A percentile compares a stretch with the other conserved stretches of the same genome.
phyloP scores from a whole-genome alignment of 1,284 basidiomycete genomes.

The Porodaedalea pini region DNA sequence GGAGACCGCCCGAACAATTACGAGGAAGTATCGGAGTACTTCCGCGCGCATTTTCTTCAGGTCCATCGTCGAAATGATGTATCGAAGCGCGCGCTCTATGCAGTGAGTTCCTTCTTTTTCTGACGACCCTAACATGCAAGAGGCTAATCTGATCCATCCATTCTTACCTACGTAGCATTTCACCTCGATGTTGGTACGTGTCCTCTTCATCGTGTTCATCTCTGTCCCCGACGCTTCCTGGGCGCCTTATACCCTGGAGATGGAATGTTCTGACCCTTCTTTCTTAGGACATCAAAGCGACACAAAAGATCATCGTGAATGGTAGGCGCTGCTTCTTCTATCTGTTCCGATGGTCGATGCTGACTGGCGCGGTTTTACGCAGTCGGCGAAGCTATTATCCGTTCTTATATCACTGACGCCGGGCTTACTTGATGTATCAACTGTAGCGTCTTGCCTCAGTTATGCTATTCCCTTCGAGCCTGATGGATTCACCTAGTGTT shows the following conservation, averaged over 20 bases:
- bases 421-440: slow-evolving; percentile 41
- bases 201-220: not conserved
- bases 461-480: not conserved
- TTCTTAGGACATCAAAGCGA: slow-evolving; percentile 63
- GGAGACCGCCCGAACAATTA: slow-evolving; percentile 69
- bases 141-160: not conserved
- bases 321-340: slow-evolving; percentile 40
- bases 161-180: slow-evolving; percentile 54
- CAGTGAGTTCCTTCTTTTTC: slow-evolving; percentile 43
- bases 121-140: slow-evolving; percentile 8
- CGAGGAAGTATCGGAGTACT: slow-evolving; percentile 70
- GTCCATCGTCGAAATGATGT: slow-evolving; percentile 65
- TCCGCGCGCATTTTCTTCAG: slow-evolving; percentile 73
- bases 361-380: slow-evolving; percentile 10
- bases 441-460: not conserved
- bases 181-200: slow-evolving; percentile 68
- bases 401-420: slow-evolving; percentile 53
- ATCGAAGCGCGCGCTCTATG: slow-evolving; percentile 54
- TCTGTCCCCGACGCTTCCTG: slow-evolving; percentile 3
- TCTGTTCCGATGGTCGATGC: not conserved
- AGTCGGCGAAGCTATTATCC: slow-evolving; percentile 65
- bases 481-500: not conserved
- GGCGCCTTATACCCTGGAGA: slow-evolving; percentile 8
- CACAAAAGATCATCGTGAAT: slow-evolving; percentile 69
- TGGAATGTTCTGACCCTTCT: not conserved